These are phyloP conservation scores for Calonectria hongkongensis DNA, from an alignment of 2,329 filamentous ascomycete species.

Conservation along the genomic window DNA sequence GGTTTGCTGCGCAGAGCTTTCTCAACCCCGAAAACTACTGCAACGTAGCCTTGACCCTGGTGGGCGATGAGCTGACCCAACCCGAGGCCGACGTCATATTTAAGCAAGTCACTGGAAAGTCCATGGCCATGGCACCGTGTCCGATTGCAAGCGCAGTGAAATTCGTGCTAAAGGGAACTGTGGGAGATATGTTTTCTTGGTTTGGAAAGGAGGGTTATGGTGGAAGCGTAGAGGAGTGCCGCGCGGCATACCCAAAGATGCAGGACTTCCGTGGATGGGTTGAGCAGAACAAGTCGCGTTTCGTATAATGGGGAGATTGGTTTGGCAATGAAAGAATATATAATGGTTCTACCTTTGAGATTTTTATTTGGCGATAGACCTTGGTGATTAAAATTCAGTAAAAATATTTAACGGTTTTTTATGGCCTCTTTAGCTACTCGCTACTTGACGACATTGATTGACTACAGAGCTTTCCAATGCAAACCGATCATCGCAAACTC, in stretches of 20 bases:
- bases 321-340: no score
- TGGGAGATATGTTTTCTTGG: constrained; percentile 46
- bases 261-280: constrained; percentile 42
- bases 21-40: constrained; percentile 55
- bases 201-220: constrained; percentile 47
- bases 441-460: no score
- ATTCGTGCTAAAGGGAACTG: constrained; percentile 38
- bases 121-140: constrained; percentile 41
- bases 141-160: constrained; percentile 40
- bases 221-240: constrained; percentile 38
- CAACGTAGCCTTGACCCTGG: constrained; percentile 38
- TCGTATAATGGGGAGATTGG: neutral
- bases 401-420: no score
- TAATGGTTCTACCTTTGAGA: no score
- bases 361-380: no score
- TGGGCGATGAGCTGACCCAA: constrained; percentile 45
- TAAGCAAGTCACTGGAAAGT: neutral
- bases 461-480: no score
- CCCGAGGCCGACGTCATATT: constrained; percentile 42
- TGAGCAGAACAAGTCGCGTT: constrained; percentile 22
- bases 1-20: constrained; percentile 62
- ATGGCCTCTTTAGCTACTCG: no score
- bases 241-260: constrained; percentile 29
- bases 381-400: no score
- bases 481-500: no score